A percentile compares a stretch with the other conserved stretches of the same genome.
Conservation (phyloP, 202 grass and related monocot species). For the Schoenoplectus triqueter region DNA sequence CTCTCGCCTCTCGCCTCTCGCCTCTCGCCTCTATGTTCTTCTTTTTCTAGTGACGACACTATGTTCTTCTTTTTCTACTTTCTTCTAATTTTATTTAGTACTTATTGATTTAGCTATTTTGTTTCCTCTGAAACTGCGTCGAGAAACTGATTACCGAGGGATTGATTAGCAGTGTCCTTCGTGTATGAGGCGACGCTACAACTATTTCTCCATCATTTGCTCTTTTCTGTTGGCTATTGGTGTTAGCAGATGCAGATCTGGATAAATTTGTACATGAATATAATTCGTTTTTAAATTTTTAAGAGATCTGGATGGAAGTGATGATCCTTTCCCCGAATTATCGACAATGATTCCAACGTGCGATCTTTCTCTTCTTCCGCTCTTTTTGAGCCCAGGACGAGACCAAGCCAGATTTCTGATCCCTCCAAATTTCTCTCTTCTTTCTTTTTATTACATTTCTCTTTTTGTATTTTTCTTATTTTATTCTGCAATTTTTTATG, state of each 20-base stretch:
- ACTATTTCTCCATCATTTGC: not conserved
- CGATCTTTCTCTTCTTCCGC: not conserved
- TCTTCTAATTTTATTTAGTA: too few species aligned
- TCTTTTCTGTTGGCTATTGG: not conserved
- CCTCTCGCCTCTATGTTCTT: too few species aligned
- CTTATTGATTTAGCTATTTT: too few species aligned
- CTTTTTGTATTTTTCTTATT: too few species aligned
- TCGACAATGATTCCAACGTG: constrained; percentile 57
- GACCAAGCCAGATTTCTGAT: constrained; percentile 69
- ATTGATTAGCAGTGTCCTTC: not conserved
- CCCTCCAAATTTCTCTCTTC: constrained; percentile 9
- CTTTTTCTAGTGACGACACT: too few species aligned
- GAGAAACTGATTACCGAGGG: too few species aligned
- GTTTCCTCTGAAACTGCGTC: too few species aligned
- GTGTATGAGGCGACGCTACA: constrained; percentile 25
- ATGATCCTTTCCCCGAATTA: constrained; percentile 57
- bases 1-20: too few species aligned
- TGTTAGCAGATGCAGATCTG: not conserved
- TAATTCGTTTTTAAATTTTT: too few species aligned
- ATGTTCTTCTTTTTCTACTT: too few species aligned
- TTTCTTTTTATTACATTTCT: too few species aligned
- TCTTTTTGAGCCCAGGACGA: not conserved
- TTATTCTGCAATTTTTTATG: too few species aligned
- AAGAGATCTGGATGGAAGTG: constrained; percentile 42
- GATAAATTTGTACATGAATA: not conserved